phyloP scores from a whole-genome alignment of 164 flowering plant species.

The Santalum album region DNA sequence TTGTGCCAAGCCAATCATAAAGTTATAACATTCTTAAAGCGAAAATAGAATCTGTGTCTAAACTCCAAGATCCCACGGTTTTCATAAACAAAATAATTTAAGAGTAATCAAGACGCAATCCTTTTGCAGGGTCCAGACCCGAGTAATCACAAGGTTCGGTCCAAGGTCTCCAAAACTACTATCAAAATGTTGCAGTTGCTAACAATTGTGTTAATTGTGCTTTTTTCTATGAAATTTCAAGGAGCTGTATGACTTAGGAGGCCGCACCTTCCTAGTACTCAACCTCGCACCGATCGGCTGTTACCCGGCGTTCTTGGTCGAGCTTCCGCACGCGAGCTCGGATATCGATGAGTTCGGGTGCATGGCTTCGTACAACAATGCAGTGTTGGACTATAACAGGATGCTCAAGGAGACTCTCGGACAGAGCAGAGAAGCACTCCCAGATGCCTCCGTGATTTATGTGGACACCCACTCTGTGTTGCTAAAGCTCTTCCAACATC shows the following conservation, averaged over 20 bases:
- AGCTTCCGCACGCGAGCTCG: slow-evolving; percentile 39
- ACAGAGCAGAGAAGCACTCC: slow-evolving; percentile 32
- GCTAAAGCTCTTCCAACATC: slow-evolving; percentile 66
- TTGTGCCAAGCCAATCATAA: too few species aligned
- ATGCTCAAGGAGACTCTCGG: slow-evolving; percentile 44
- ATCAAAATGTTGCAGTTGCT: neutral
- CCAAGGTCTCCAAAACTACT: too few species aligned
- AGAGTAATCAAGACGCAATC: too few species aligned
- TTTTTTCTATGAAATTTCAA: slow-evolving; percentile 16
- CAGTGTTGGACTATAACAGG: slow-evolving; percentile 62
- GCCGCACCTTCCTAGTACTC: slow-evolving; percentile 58
- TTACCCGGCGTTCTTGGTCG: slow-evolving; percentile 55
- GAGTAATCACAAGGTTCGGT: too few species aligned
- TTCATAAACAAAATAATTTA: too few species aligned
- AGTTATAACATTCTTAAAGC: too few species aligned
- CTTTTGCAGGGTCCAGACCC: too few species aligned
- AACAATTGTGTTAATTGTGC: neutral
- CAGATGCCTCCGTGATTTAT: slow-evolving; percentile 46
- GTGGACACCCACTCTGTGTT: slow-evolving; percentile 52
- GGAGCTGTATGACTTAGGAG: slow-evolving; percentile 51
- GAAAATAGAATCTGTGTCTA: too few species aligned
- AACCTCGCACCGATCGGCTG: slow-evolving; percentile 85
- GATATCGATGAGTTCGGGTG: slow-evolving; percentile 73
- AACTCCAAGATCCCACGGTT: too few species aligned
- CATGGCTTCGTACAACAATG: slow-evolving; percentile 63